Percentiles rank a stretch among this genome's conserved stretches.
These are phyloP conservation scores for Coemansia asiatica DNA, from an alignment of 192 early-diverging fungal genomes.

Conservation along the genomic window DNA sequence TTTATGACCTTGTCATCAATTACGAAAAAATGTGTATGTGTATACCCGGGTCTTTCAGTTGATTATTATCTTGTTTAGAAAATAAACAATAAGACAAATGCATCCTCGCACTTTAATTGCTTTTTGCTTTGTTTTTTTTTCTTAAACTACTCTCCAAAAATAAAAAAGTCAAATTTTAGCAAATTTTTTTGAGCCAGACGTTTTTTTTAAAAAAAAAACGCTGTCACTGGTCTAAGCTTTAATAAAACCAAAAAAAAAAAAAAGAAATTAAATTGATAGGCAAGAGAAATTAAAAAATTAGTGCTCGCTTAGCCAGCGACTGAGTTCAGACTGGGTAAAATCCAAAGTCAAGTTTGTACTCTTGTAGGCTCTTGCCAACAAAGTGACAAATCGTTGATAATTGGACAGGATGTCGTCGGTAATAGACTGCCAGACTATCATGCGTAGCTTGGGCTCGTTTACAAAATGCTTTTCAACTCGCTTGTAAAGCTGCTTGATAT, in stretches of 20 bases:
- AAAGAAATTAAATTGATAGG: not conserved
- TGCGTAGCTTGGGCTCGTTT: conserved; percentile 77
- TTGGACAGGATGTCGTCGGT: conserved; percentile 82
- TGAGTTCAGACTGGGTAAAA: conserved; percentile 66
- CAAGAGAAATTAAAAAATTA: conserved; percentile 7
- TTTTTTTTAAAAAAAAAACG: too few species aligned
- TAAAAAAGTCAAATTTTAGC: too few species aligned
- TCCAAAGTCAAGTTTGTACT: conserved; percentile 79
- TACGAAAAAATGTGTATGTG: too few species aligned
- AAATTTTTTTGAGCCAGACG: too few species aligned
- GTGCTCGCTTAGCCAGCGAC: conserved; percentile 49
- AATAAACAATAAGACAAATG: too few species aligned
- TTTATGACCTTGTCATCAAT: too few species aligned
- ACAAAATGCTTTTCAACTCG: conserved; percentile 94
- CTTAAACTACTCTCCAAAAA: too few species aligned
- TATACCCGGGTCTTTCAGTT: too few species aligned
- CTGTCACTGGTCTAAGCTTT: not conserved
- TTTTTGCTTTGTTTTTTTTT: too few species aligned
- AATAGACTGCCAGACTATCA: conserved; percentile 89
- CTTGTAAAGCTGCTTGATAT: conserved; percentile 78
- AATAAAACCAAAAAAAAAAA: not conserved
- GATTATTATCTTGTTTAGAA: too few species aligned
- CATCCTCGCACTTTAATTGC: too few species aligned
- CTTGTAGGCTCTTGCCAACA: conserved; percentile 85
- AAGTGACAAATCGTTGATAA: conserved; percentile 76